Evolutionary conservation across 257 asterid species (phyloP).

Genomic region (Lycium ferocissimum): DNA sequence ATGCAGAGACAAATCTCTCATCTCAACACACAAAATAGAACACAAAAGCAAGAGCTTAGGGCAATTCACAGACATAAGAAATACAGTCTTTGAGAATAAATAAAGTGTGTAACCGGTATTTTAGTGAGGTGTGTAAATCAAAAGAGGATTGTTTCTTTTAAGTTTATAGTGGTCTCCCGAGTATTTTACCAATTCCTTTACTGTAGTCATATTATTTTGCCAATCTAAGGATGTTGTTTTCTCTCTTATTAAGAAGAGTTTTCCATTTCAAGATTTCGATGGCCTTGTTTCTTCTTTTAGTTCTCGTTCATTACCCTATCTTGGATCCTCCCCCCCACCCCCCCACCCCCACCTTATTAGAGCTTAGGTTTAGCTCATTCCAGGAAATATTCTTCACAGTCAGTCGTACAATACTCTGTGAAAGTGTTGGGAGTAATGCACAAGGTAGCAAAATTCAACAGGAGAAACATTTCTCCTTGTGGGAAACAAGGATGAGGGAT

Average conservation of each 20-base stretch:
- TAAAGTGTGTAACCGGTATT: background rate
- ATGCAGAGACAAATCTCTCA: background rate
- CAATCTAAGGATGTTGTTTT: background rate
- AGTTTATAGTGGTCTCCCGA: background rate
- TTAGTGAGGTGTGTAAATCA: background rate
- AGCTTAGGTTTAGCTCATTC: background rate
- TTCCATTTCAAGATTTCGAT: background rate
- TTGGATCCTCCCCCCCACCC: background rate
- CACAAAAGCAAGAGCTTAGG: background rate
- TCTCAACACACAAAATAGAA: background rate
- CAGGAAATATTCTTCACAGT: background rate
- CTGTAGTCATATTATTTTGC: background rate
- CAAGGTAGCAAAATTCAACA: background rate
- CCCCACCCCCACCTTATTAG: background rate
- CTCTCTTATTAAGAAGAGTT: background rate
- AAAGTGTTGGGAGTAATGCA: background rate
- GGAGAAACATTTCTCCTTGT: background rate
- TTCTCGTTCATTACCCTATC: background rate
- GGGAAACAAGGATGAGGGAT: background rate
- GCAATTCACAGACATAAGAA: constrained; percentile 1
- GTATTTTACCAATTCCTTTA: background rate
- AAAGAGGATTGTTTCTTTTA: background rate
- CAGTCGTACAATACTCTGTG: background rate
- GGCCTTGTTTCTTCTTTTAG: background rate
- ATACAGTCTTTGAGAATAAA: background rate